These are phyloP conservation scores for Amaranthus palmeri DNA, from an alignment of 148 eudicot genomes.

Conservation along the genomic window DNA sequence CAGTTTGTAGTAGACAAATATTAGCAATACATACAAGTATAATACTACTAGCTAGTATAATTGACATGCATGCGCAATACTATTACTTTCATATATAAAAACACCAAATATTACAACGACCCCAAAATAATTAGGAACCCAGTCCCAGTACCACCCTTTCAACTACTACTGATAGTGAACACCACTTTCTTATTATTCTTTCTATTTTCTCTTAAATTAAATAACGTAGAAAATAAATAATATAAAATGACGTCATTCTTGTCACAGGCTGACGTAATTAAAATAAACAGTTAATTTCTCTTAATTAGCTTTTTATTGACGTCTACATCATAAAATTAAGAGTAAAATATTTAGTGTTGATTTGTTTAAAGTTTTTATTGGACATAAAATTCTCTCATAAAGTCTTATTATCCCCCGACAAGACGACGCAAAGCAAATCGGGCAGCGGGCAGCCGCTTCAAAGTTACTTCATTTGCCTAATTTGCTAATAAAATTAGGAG, in stretches of 20 bases:
- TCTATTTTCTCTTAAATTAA: not conserved
- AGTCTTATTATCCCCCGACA: conserved; percentile 4
- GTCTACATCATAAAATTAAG: conserved; percentile 24
- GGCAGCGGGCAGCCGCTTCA: conserved; percentile 21
- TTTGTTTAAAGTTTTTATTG: not conserved
- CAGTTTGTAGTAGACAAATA: not conserved
- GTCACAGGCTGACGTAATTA: conserved; percentile 30
- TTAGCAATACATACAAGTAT: not conserved
- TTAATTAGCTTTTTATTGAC: conserved; percentile 7
- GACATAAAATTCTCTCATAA: not conserved
- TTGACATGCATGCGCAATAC: too few species aligned
- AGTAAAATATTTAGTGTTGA: not conserved
- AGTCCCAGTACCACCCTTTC: conserved; percentile 9
- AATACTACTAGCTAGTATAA: too few species aligned
- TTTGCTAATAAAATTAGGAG: not conserved
- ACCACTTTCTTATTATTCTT: not conserved
- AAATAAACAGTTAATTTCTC: not conserved
- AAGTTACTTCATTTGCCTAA: not conserved
- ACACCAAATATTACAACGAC: too few species aligned
- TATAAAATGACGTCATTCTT: conserved; percentile 32
- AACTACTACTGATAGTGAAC: conserved; percentile 3
- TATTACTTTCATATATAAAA: too few species aligned
- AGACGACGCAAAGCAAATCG: conserved; percentile 15
- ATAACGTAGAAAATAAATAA: not conserved
- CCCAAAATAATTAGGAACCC: not conserved